Conservation (phyloP, 2,329 filamentous ascomycete species). For the Penicillium sp. region DNA sequence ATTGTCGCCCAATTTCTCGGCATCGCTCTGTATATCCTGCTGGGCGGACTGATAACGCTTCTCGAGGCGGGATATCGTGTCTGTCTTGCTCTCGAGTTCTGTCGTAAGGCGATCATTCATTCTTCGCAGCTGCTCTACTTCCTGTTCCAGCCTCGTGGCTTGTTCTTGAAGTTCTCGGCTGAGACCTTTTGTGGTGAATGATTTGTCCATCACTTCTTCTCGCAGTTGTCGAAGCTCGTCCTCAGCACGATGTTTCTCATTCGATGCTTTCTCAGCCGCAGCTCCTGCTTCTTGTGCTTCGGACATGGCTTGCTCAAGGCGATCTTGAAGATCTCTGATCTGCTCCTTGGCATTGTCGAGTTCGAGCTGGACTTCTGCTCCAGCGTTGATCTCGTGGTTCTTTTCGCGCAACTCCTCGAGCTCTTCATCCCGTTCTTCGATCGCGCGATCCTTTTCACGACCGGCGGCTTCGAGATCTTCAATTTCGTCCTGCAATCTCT, state of each 20-base stretch:
- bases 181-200: constrained; percentile 66
- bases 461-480: constrained; percentile 69
- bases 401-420: constrained; percentile 47
- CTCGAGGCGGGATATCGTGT: constrained; percentile 45
- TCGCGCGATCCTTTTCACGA: constrained; percentile 65
- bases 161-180: constrained; percentile 71
- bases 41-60: constrained; percentile 41
- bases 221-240: constrained; percentile 58
- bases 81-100: constrained; percentile 41
- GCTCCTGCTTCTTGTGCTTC: constrained; percentile 40
- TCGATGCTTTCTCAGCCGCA: constrained; percentile 45
- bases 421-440: constrained; percentile 70
- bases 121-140: constrained; percentile 51
- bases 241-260: constrained; percentile 47
- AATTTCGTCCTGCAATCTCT: constrained; percentile 66
- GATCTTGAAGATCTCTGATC: constrained; percentile 40
- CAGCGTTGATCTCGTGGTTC: constrained; percentile 37
- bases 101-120: constrained; percentile 41
- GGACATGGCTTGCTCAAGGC: constrained; percentile 33
- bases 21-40: constrained; percentile 33
- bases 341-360: constrained; percentile 42
- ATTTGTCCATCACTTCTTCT: constrained; percentile 74
- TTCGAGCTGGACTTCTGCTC: constrained; percentile 46
- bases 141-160: constrained; percentile 58
- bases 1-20: constrained; percentile 39